Base-by-base conservation (phyloP, 2,329 filamentous ascomycete genomes). In the Colletotrichum phormii region DNA sequence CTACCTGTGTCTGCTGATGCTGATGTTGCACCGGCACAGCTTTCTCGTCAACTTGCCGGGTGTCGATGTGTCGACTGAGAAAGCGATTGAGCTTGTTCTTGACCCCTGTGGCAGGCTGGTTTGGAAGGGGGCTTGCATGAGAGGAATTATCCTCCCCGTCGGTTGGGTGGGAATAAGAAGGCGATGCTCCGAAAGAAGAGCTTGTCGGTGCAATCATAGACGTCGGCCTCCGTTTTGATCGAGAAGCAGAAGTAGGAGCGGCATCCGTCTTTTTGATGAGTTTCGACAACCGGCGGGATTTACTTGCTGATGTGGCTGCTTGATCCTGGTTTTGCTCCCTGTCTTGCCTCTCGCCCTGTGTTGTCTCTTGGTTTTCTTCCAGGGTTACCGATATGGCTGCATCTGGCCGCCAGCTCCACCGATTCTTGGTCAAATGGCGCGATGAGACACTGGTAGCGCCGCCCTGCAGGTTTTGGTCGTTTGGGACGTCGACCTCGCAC, bases 321-420 rank as follows among this genome's bases (percentile, higher is more conserved):
- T 49, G 35, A 24, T n/a, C 37, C 70, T n/a, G 46, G 22, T 37
- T 31, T 29, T 13, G 67, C 24, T 49, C 35, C 53, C 42, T 22
- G 62, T 55, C 51, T 22, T 58, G 53, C 46, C 15, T 24, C 18
- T 61, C 61, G 37, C 22, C 29, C 29, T 54, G 55, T 24, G 60
- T 60, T 29, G 49, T 51, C 33, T 73, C 71, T 63, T 31, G 58
- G n/a, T 61, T 33, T 12, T 64, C 60, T 59, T 73, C 61, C 24
- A 49, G 22, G 49, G 66, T 71, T 1, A 58, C 46, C 55, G 66
- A 49, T 42, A 65, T 65, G 31, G 35, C 49, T 61, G 55, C n/a
- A 49, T 71, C 61, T 51, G 71, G 66, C 46, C 71, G 71, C 71
- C 66, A 73, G 37, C 71, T 73, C 71, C 71, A 71, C 33, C 71